These are phyloP conservation scores for Grosmannia huntii DNA, from an alignment of 2,329 filamentous ascomycete genomes.

Conservation along the genomic window DNA sequence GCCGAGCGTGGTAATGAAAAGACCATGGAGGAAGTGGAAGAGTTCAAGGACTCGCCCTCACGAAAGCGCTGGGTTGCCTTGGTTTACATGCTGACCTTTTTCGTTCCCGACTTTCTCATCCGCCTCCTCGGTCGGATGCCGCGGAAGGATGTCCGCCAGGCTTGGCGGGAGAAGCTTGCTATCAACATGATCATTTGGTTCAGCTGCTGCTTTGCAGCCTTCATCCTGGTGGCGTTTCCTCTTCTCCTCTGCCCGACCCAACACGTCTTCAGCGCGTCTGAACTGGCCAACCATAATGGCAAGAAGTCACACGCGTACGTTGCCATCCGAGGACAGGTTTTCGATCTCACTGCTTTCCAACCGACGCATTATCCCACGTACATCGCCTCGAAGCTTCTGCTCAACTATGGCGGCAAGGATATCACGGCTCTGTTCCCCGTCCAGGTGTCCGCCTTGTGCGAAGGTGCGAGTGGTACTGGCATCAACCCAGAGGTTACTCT, in stretches of 20 bases:
- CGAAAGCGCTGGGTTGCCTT: constrained; percentile 85
- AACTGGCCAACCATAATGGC: constrained; percentile 64
- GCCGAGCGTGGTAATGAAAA: constrained; percentile 90
- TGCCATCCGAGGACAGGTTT: constrained; percentile 79
- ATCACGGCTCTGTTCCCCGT: constrained; percentile 84
- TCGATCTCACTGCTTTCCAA: constrained; percentile 64
- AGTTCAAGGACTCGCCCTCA: constrained; percentile 60
- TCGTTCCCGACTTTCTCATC: constrained; percentile 74
- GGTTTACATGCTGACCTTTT: constrained; percentile 76
- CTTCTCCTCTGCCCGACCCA: constrained; percentile 82
- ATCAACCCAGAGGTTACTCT: constrained; percentile 64
- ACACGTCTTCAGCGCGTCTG: constrained; percentile 67
- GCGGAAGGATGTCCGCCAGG: constrained; percentile 80
- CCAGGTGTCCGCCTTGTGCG: constrained; percentile 84
- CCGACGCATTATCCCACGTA: constrained; percentile 64
- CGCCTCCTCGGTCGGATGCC: constrained; percentile 69
- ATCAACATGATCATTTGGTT: constrained; percentile 98
- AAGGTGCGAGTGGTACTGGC: constrained; percentile 53
- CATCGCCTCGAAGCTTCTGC: constrained; percentile 48
- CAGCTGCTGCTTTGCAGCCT: constrained; percentile 61
- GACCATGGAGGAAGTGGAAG: constrained; percentile 80
- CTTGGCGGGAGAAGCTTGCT: constrained; percentile 94
- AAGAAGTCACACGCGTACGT: constrained; percentile 53
- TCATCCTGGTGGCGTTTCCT: constrained; percentile 86
- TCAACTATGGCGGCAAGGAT: constrained; percentile 77